These are phyloP conservation scores for Stylosanthes scabra DNA, from an alignment of 331 rosid genomes.

Conservation along the genomic window DNA sequence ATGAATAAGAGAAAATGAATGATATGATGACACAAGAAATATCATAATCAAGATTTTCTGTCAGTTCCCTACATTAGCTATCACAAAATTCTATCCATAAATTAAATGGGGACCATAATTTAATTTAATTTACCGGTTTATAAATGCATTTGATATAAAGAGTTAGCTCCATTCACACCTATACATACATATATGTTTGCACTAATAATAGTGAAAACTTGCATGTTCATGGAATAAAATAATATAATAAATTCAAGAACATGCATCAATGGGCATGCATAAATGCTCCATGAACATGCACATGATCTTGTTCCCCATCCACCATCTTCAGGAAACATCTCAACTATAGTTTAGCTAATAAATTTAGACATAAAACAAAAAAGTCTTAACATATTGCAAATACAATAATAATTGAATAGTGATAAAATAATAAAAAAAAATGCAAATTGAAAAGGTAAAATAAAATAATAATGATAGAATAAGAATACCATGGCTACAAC, in stretches of 20 bases:
- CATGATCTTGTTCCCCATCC: constrained; percentile 61
- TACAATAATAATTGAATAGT: constrained; percentile 19
- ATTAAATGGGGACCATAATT: constrained; percentile 17
- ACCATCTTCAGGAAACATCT: constrained; percentile 42
- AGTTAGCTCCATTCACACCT: not conserved
- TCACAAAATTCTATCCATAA: constrained; percentile 4
- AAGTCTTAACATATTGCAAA: constrained; percentile 9
- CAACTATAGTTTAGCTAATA: constrained; percentile 31
- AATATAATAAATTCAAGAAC: not conserved
- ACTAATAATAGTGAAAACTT: no score
- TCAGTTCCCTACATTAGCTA: not conserved
- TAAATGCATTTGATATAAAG: not conserved
- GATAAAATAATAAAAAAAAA: not conserved
- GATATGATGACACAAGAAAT: not conserved
- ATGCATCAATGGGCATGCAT: constrained; percentile 41
- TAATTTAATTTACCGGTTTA: not conserved
- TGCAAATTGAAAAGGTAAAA: constrained; percentile 20
- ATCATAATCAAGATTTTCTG: constrained; percentile 1
- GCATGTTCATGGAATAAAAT: not conserved
- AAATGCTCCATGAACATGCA: constrained; percentile 58
- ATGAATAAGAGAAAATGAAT: not conserved
- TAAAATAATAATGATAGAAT: not conserved
- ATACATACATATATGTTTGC: not conserved
- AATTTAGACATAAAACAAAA: constrained; percentile 29
- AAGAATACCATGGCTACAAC: constrained; percentile 32